A percentile compares a stretch with the other conserved stretches of the same genome.
These are phyloP conservation scores for Vicia faba DNA, from an alignment of 306 rosid species.

Conservation along the genomic window DNA sequence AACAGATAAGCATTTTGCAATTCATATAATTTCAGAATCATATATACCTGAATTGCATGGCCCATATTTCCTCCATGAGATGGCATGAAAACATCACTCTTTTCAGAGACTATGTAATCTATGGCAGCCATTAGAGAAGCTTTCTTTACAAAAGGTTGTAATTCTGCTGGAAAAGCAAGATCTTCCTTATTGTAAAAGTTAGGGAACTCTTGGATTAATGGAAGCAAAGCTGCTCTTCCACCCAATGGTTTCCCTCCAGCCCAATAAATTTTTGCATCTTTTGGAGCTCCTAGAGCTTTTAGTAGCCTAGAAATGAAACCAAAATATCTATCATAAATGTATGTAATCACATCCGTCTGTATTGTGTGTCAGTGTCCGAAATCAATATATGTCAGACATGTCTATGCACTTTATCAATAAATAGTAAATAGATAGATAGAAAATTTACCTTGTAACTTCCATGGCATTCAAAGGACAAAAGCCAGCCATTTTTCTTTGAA, in stretches of 20 bases:
- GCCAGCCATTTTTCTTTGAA: slow-evolving; percentile 87
- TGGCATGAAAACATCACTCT: slow-evolving; percentile 96
- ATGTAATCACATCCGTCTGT: neutral
- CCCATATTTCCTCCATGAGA: slow-evolving; percentile 99
- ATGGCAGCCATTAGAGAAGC: slow-evolving; percentile 97
- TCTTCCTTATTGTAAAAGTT: slow-evolving; percentile 79
- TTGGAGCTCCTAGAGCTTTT: slow-evolving; percentile 92
- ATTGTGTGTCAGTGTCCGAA: neutral
- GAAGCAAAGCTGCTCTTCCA: slow-evolving; percentile 84
- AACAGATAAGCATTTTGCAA: no score
- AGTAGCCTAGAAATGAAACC: slow-evolving; percentile 64
- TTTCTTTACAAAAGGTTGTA: slow-evolving; percentile 65
- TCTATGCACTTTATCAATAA: no score
- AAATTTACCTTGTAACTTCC: slow-evolving; percentile 74
- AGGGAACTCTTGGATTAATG: slow-evolving; percentile 63
- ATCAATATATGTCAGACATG: neutral
- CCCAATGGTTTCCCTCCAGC: slow-evolving; percentile 96
- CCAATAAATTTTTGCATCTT: slow-evolving; percentile 77
- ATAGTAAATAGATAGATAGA: neutral
- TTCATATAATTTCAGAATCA: slow-evolving; percentile 3
- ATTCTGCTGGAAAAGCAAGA: slow-evolving; percentile 74
- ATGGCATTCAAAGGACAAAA: slow-evolving; percentile 87
- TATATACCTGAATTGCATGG: slow-evolving; percentile 81
- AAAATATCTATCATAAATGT: slow-evolving; percentile 5
- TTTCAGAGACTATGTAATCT: slow-evolving; percentile 84